These are phyloP conservation scores for Pseudognaphalium luteoalbum DNA, from an alignment of 129 eudicot genomes.

Conservation along the genomic window DNA sequence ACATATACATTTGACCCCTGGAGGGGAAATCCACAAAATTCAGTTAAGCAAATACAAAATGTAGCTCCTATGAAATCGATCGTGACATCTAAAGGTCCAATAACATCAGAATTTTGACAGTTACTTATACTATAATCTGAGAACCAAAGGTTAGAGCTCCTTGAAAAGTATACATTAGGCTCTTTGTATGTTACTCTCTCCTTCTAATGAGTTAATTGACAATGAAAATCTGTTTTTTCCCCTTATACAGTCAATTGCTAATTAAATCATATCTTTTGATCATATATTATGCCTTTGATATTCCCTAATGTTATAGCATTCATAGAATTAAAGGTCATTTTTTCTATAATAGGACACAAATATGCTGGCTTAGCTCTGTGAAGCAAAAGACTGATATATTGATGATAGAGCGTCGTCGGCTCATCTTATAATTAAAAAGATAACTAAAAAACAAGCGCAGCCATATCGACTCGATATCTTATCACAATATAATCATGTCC, in stretches of 20 bases:
- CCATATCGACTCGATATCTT: slow-evolving; percentile 25
- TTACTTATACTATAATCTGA: background rate
- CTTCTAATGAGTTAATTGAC: background rate
- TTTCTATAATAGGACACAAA: slow-evolving; percentile 9
- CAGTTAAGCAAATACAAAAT: background rate
- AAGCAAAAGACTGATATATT: slow-evolving; percentile 21
- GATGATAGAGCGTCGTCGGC: background rate
- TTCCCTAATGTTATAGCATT: no score
- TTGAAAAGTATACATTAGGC: slow-evolving; percentile 23
- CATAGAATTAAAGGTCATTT: background rate
- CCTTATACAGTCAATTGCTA: background rate
- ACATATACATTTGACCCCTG: background rate
- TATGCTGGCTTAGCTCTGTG: background rate
- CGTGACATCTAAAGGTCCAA: background rate
- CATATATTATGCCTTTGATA: background rate
- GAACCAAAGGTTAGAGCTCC: slow-evolving; percentile 12
- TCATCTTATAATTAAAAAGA: slow-evolving; percentile 19
- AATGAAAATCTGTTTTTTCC: background rate
- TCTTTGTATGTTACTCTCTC: slow-evolving; percentile 10
- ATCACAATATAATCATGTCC: slow-evolving; percentile 20
- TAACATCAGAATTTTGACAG: background rate
- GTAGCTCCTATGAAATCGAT: background rate
- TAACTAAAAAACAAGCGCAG: background rate
- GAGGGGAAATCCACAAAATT: slow-evolving; percentile 21
- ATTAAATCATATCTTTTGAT: slow-evolving; percentile 14